Percentiles rank a stretch among this genome's conserved stretches.
phyloP scores from a whole-genome alignment of 176 grass and related monocot genomes.

The Ensete glaucum region DNA sequence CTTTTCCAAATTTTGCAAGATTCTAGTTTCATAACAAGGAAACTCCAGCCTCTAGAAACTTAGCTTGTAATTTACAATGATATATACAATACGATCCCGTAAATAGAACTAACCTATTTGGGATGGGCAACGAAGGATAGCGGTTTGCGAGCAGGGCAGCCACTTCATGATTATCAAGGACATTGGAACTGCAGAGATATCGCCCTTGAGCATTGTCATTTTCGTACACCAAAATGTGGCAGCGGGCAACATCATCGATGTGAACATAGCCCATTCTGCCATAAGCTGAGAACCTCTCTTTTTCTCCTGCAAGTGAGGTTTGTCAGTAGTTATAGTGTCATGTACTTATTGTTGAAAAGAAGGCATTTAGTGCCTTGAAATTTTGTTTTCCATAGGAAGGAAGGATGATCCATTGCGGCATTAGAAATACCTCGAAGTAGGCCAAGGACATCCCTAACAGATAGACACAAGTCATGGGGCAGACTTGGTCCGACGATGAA shows the following conservation, averaged over 20 bases:
- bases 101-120: constrained; percentile 38
- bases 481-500: constrained; percentile 66
- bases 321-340: neutral
- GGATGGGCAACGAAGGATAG: constrained; percentile 59
- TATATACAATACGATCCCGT: neutral
- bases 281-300: constrained; percentile 53
- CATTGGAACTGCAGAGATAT: constrained; percentile 76
- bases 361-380: neutral
- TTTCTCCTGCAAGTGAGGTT: constrained; percentile 39
- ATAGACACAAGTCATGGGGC: constrained; percentile 41
- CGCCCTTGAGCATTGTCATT: constrained; percentile 38
- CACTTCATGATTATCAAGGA: constrained; percentile 40
- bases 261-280: constrained; percentile 90
- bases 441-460: constrained; percentile 51
- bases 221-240: constrained; percentile 84
- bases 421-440: constrained; percentile 46
- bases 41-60: neutral
- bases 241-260: constrained; percentile 70
- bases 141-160: constrained; percentile 35
- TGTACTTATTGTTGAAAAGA: neutral
- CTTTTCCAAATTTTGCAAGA: neutral
- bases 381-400: neutral
- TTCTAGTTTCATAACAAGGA: neutral
- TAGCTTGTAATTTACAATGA: neutral
- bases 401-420: neutral